Base-by-base conservation (phyloP, 208 protist species). In the Leishmania mexicana region DNA sequence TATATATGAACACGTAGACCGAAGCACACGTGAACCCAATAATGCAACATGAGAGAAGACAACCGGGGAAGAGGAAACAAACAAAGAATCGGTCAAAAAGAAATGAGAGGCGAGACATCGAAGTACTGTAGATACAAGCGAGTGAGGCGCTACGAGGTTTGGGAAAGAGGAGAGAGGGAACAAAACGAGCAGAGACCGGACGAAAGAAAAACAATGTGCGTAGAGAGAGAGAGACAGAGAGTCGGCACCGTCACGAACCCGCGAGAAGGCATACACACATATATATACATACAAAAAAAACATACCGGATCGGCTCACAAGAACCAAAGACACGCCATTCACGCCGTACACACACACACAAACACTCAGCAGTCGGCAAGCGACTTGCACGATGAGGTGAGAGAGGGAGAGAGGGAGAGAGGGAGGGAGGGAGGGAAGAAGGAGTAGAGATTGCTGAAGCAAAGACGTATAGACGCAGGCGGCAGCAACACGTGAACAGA, bases 121-220 rank as follows among this genome's bases (percentile, higher is more conserved):
- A 75, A 57, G 47, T 47, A 35, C 5, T 47, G 42, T 47, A 40
- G 35, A 40, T 42, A 15, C 40, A 72, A 72, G n/a, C 3, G 62
- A 38, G 67, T n/a, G 15, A 47, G 17, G 64, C 35, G 58, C 58
- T 42, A 68, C 42, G 42, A 57, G 58, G 71, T 40, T n/a, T 28
- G 35, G 11, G 68, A 73, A 10, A 35, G 64, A 42, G 31, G 21
- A 8, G 53, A 7, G 13, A 4, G 21, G 67, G 24, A 31, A 51
- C 4, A 47, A 75, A 31, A 40, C 71, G 35, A 58, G 40, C n/a
- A 40, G 74, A 81, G 77, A 72, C 75, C 53, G 60, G 73, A 60
- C 19, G 2, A 67, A 67, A 68, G 45, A 75, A 75, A 73, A 51
- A 51, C 24, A 47, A 42, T 40, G 71, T 40, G 71, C 71, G 40